Base-by-base conservation (phyloP, 208 protist genomes). In the Vickermania spadyakhi region DNA sequence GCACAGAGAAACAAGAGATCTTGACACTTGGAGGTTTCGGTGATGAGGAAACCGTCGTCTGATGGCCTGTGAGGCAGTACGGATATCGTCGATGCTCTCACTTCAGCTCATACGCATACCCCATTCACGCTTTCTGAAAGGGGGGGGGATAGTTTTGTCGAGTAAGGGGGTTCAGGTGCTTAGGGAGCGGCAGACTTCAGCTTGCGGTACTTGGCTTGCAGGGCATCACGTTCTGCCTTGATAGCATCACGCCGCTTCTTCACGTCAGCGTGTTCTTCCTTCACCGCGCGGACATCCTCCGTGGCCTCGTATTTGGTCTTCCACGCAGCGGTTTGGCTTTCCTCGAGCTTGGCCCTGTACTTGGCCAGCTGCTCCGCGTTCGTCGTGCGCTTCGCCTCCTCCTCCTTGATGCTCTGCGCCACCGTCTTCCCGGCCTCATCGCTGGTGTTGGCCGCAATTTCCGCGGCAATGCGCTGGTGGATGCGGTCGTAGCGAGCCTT, bases 131-230 rank as follows among this genome's bases (percentile, higher is more conserved):
- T n/a, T n/a, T n/a, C n/a, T n/a, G n/a, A n/a, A n/a, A n/a, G n/a
- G n/a, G n/a, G n/a, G n/a, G n/a, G n/a, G n/a, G n/a, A n/a, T n/a
- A n/a, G n/a, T n/a, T n/a, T n/a, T n/a, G n/a, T n/a, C n/a, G n/a
- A n/a, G n/a, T n/a, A n/a, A n/a, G n/a, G n/a, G n/a, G n/a, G n/a
- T n/a, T n/a, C n/a, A n/a, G n/a, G n/a, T n/a, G n/a, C n/a, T n/a
- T n/a, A n/a, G n/a, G n/a, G n/a, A n/a, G 36, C 36, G 36, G 11
- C 36, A 18, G 11, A 75, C 45, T 55, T 72, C n/a, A 64, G 29
- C 75, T 81, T 81, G 29, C 60, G 60, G 55, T 79, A 68, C 56
- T 70, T 67, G 25, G 55, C 75, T 3, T 61, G 72, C 18, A 78
- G 14, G 51, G 42, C 51, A 70, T 75, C 64, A 13, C 71, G 30